Base-by-base conservation (phyloP, 306 rosid genomes). In the Citrullus amarus region DNA sequence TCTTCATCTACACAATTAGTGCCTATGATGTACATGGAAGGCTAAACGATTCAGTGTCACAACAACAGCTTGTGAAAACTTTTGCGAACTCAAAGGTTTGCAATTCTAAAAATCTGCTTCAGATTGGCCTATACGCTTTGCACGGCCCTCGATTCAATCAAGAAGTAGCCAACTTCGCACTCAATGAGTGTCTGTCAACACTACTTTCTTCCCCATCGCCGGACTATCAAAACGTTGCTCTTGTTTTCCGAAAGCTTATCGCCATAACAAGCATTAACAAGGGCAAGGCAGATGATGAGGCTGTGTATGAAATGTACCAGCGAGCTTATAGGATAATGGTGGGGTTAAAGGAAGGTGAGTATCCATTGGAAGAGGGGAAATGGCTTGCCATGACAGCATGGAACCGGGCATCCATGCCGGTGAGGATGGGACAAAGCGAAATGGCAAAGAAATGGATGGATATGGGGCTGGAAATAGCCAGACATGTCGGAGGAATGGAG, bases 371-470 rank as follows among this genome's bases (percentile, higher is more conserved):
- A 69, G 98, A 92, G 88, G 98, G 91, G 66, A 95, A 95, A 72
- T 95, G 98, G 98, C 89, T 95, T 54, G 90, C 93, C 74, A 95
- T 87, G 90, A 95, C 98, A 0, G 97, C 98, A 28, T 95, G 98
- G 97, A 95, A 95, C 80, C 84, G 96, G 74, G 98, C 98, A 12
- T 89, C 96, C 8, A 75, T 89, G 75, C 96, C 98, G 0, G 86
- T 95, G 86, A 77, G 95, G 84, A 73, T 89, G 59, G 97, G 96
- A 25, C 96, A 90, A 86, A 85, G 83, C 71, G 97, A 95, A 71
- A 41, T 68, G 81, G 98, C 90, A 14, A 91, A 87, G 86, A 91
- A 91, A 80, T 95, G 97, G 98, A 91, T 92, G 97, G 79, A 66
- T 79, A 65, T 91, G 0, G 96, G 98, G 20, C 68, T 95, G 78